Evolutionary conservation across 1,284 basidiomycete genomes (phyloP), one percentile per base, ranked within the genome.

Genomic region (Cutaneotrichosporon cutaneum): DNA sequence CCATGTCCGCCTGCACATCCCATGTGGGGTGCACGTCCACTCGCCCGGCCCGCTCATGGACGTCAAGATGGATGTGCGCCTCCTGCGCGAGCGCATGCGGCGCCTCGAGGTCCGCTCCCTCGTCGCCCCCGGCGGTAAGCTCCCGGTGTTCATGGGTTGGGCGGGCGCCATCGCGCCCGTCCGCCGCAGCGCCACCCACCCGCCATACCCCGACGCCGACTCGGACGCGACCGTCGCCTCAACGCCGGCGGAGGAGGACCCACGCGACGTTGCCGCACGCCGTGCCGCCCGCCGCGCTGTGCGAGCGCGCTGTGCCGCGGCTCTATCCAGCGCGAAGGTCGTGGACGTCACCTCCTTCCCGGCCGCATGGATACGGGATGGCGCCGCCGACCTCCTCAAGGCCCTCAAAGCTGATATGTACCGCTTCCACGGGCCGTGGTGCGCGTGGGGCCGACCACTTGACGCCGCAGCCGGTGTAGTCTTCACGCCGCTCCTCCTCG

Each of bases 1-100:
- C n/a, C 47, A 58, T 36, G 56, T 58, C 39, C 35, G 35, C 21
- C 52, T 54, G 16, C 52, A 54, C 35, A 54, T 54, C 35, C 52
- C 52, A 22, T 39, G 35, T 18, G 52, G 52, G 6, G 52, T 54
- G 35, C 52, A 54, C 35, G 52, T 54, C 22, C 32, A 39, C 35
- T 39, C 35, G 14, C 52, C 35, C 21, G 52, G 52, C 2, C 52
- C 52, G 0, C 33, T 33, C 4, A 22, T 54, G 33, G 52, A 54
- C 22, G 32, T 54, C 33, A 54, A 36, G 33, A 13, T 50, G 2
- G 48, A 50, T 13, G 26, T 50, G 26, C 48, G 48, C 26, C 21
- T 54, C 13, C 33, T 54, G 8, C 33, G 52, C 0, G 52, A 54
- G 21, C 33, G 52, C 13, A 35, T 54, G 52, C 52, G 52, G 1